Evolutionary conservation across 805 yeast genomes (phyloP).

Genomic region (Candida vaughaniae): DNA sequence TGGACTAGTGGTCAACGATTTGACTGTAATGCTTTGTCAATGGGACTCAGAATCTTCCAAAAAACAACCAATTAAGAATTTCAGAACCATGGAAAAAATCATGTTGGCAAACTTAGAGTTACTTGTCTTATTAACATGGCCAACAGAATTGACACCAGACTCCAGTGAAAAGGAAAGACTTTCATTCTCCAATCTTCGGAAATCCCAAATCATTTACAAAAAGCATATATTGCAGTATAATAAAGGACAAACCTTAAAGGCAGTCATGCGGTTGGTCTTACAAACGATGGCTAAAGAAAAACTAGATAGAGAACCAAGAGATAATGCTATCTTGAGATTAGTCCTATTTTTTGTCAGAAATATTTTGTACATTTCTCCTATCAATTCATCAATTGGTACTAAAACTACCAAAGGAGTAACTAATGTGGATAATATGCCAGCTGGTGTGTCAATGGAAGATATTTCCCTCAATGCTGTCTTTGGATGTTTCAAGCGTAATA

Average conservation of each 20-base stretch:
- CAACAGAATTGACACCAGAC: slow-evolving; percentile 61
- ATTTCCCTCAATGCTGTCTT: slow-evolving; percentile 62
- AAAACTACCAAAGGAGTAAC: slow-evolving; percentile 37
- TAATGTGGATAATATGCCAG: slow-evolving; percentile 48
- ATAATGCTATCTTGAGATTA: slow-evolving; percentile 68
- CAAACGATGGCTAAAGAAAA: slow-evolving; percentile 54
- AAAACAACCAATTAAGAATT: slow-evolving; percentile 28
- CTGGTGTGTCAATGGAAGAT: slow-evolving; percentile 61
- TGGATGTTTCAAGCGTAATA: slow-evolving; percentile 58
- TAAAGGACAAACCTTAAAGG: slow-evolving; percentile 62
- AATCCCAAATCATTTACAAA: slow-evolving; percentile 71
- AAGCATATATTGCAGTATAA: slow-evolving; percentile 57
- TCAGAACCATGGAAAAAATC: slow-evolving; percentile 51
- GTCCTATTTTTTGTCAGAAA: slow-evolving; percentile 76
- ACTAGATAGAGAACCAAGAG: slow-evolving; percentile 63
- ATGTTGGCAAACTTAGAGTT: slow-evolving; percentile 75
- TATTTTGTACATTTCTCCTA: slow-evolving; percentile 73
- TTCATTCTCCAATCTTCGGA: slow-evolving; percentile 58
- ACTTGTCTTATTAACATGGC: slow-evolving; percentile 84
- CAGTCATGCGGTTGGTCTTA: slow-evolving; percentile 66
- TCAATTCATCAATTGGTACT: slow-evolving; percentile 49
- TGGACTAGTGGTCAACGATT: slow-evolving; percentile 68
- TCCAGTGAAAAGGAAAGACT: slow-evolving; percentile 57
- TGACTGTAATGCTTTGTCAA: slow-evolving; percentile 68
- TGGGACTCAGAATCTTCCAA: slow-evolving; percentile 54